Conservation (phyloP, 805 yeast species). For the Saturnispora zaruensis region DNA sequence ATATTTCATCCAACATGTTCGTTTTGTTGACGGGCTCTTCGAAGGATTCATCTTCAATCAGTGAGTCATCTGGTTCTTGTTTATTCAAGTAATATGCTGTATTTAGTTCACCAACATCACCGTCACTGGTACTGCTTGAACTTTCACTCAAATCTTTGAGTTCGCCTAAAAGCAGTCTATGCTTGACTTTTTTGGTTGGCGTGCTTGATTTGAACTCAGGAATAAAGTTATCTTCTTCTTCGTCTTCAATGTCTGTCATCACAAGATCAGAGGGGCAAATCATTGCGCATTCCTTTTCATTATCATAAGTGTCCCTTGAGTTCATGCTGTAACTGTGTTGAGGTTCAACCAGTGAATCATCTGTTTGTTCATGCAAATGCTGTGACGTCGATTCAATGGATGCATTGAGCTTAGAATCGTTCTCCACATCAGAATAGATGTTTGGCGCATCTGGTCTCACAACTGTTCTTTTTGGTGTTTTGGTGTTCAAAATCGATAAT, state of each 20-base stretch:
- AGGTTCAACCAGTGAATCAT: slow-evolving; percentile 3
- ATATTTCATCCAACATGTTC: slow-evolving; percentile 14
- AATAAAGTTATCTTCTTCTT: background rate
- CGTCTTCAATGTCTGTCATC: slow-evolving; percentile 7
- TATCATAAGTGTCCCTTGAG: background rate
- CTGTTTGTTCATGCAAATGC: background rate
- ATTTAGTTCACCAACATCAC: slow-evolving; percentile 15
- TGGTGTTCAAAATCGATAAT: slow-evolving; percentile 13
- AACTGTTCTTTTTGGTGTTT: background rate
- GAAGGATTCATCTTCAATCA: background rate
- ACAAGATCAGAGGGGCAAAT: slow-evolving; percentile 9
- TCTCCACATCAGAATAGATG: slow-evolving; percentile 11
- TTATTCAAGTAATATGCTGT: slow-evolving; percentile 11
- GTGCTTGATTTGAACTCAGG: slow-evolving; percentile 5
- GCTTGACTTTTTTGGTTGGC: slow-evolving; percentile 4
- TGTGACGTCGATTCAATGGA: background rate
- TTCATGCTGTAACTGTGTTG: background rate
- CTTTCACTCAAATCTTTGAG: background rate
- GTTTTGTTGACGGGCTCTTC: slow-evolving; percentile 9
- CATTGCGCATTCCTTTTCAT: background rate
- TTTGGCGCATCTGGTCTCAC: slow-evolving; percentile 3
- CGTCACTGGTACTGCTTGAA: slow-evolving; percentile 18
- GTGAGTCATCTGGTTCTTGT: background rate
- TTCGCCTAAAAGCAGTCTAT: slow-evolving; percentile 3
- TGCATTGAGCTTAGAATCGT: slow-evolving; percentile 6